Evolutionary conservation across 179 eudicot species (phyloP).

Genomic region (Vitellaria paradoxa): DNA sequence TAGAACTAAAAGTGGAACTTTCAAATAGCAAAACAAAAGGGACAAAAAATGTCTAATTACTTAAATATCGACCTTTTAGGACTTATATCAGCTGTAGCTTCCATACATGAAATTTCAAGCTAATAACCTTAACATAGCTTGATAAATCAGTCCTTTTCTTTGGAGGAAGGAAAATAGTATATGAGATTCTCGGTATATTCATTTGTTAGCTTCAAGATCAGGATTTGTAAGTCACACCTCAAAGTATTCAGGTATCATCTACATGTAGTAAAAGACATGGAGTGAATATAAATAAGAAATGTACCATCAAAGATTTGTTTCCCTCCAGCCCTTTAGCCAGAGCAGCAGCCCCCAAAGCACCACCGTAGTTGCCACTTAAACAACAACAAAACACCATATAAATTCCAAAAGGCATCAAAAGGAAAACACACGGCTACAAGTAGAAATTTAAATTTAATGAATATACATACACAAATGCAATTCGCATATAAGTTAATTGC

Average conservation of each 20-base stretch:
- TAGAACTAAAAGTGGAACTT: too few relatives aligned
- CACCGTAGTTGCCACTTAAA: conserved; percentile 90
- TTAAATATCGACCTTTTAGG: too few relatives aligned
- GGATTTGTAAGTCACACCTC: not conserved
- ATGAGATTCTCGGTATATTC: not conserved
- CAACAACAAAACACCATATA: not conserved
- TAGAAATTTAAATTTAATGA: not conserved
- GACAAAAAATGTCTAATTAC: too few relatives aligned
- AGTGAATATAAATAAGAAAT: conserved; percentile 6
- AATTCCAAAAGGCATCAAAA: not conserved
- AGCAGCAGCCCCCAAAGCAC: conserved; percentile 82
- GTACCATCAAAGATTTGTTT: conserved; percentile 87
- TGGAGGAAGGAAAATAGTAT: not conserved
- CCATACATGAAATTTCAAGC: not conserved
- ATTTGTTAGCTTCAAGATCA: not conserved
- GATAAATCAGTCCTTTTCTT: not conserved
- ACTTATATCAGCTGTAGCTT: not conserved
- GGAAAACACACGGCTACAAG: not conserved
- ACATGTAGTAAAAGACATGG: not conserved
- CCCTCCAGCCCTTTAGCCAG: conserved; percentile 89
- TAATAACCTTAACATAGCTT: conserved; percentile 1
- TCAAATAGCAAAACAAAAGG: too few relatives aligned
- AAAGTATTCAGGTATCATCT: not conserved
- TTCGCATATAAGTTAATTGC: not conserved
- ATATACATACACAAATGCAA: not conserved